Conservation (phyloP, 768 basidiomycete species). For the Floccularia luteovirens region DNA sequence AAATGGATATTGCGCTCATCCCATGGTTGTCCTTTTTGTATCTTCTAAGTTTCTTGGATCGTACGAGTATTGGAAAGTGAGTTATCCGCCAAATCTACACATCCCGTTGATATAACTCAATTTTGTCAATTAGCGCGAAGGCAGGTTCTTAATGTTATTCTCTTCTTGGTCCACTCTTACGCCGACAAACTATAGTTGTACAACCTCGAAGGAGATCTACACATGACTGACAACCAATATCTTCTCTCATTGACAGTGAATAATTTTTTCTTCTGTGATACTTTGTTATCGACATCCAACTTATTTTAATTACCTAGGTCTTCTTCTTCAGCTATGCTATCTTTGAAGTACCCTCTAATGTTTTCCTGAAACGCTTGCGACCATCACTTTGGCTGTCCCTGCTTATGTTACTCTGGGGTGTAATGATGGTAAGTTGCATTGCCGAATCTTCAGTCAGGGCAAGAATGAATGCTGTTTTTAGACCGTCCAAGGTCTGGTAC, state of each 20-base stretch:
- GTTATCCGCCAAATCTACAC: slow-evolving; percentile 17
- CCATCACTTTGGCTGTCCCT: slow-evolving; percentile 73
- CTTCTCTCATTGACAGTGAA: slow-evolving; percentile 56
- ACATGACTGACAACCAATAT: slow-evolving; percentile 61
- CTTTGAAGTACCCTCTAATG: slow-evolving; percentile 74
- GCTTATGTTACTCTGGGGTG: slow-evolving; percentile 69
- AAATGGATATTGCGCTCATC: slow-evolving; percentile 59
- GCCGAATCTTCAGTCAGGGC: background rate
- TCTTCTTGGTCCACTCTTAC: background rate
- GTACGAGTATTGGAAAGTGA: slow-evolving; percentile 45
- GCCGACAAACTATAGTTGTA: slow-evolving; percentile 44
- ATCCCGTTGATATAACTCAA: slow-evolving; percentile 4
- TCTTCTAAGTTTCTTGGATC: slow-evolving; percentile 59
- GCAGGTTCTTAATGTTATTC: slow-evolving; percentile 13
- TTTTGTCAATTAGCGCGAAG: slow-evolving; percentile 31
- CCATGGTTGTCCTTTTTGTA: slow-evolving; percentile 74
- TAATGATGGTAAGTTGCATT: slow-evolving; percentile 53
- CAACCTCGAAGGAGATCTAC: slow-evolving; percentile 46
- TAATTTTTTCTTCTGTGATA: no score
- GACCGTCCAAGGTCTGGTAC: slow-evolving; percentile 68
- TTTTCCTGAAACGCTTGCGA: slow-evolving; percentile 64
- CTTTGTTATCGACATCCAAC: background rate
- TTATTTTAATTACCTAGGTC: slow-evolving; percentile 15
- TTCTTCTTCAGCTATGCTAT: slow-evolving; percentile 62
- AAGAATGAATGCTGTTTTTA: slow-evolving; percentile 19